Evolutionary conservation across 768 basidiomycete species (phyloP), one percentile per base, ranked within the genome.

Genomic region (Lyophyllum shimeji): DNA sequence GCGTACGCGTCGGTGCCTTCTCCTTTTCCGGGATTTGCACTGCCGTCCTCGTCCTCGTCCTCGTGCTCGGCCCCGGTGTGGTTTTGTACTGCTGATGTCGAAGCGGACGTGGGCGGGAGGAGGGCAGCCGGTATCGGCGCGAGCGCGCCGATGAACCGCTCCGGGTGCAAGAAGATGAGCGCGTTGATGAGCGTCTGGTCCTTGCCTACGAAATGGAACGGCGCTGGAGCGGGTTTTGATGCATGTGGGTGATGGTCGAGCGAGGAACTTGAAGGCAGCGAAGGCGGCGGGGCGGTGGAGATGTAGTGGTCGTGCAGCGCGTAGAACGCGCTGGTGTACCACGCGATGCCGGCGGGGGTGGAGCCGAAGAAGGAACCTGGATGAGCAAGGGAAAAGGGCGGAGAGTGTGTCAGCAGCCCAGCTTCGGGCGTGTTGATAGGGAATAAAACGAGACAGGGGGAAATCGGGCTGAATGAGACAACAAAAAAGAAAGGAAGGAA

Each of bases 331-430:
- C 65, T 52, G 0, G 72, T 63, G 68, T 73, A 84, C 82, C 81
- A 82, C 3, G 69, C 58, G 27, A 83, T 66, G 0, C 79, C 71
- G 12, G 61, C 39, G 2, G 76, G 77, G 0, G 74, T 65, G 13
- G 82, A 82, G 7, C 84, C 83, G 54, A 84, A 84, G 63, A 84
- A 84, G 0, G 82, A 82, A n/a, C 81, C 83, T 83, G 57, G 9
- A 5, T 4, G 29, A 4, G 9, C 5, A 29, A 29, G 9, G 29
- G 9, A 9, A 29, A 46, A 9, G 46, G 7, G 34, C 17, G 15
- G 25, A 27, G n/a, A n/a, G 6, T 15, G 39, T 9, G 39, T 40
- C n/a, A 40, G 39, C 12, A 37, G 7, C 12, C 15, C 3, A n/a
- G n/a, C n/a, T n/a, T n/a, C n/a, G n/a, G n/a, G n/a, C 15, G 34